Conservation (phyloP, 2,329 filamentous ascomycete species). For the Achaetomium macrosporum region DNA sequence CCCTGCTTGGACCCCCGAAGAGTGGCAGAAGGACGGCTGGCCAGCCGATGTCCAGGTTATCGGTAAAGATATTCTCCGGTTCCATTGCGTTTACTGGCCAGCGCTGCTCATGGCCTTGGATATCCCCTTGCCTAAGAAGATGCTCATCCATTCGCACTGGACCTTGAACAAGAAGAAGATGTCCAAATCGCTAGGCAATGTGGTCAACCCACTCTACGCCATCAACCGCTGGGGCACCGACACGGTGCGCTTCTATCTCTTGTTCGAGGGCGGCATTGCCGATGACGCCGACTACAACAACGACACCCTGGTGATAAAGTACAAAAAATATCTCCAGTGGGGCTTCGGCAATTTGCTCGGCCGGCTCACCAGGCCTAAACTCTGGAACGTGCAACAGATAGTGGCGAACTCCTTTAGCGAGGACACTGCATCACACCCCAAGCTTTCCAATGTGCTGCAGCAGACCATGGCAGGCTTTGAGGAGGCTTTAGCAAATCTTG, state of each 20-base stretch:
- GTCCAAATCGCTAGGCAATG: constrained; percentile 93
- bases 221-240: constrained; percentile 85
- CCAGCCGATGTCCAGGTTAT: constrained; percentile 88
- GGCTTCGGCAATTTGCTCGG: constrained; percentile 76
- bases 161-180: constrained; percentile 88
- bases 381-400: constrained; percentile 61
- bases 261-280: constrained; percentile 68
- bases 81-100: constrained; percentile 98
- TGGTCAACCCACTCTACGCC: constrained; percentile 89
- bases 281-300: constrained; percentile 86
- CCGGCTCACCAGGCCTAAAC: constrained; percentile 61
- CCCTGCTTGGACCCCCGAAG: constrained; percentile 62
- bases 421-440: background rate
- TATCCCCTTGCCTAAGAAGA: constrained; percentile 68
- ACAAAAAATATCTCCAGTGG: constrained; percentile 71
- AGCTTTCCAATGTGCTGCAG: constrained; percentile 13
- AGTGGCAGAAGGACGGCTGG: constrained; percentile 64
- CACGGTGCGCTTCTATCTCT: constrained; percentile 81
- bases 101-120: constrained; percentile 87
- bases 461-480: constrained; percentile 10
- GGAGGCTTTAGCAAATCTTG: constrained; percentile 32
- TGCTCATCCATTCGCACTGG: constrained; percentile 93
- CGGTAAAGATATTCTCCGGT: constrained; percentile 93
- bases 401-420: constrained; percentile 36
- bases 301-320: constrained; percentile 63